Percentiles rank a stretch among this genome's conserved stretches.
Conservation (phyloP, 768 basidiomycete species). For the Lactarius sp. region DNA sequence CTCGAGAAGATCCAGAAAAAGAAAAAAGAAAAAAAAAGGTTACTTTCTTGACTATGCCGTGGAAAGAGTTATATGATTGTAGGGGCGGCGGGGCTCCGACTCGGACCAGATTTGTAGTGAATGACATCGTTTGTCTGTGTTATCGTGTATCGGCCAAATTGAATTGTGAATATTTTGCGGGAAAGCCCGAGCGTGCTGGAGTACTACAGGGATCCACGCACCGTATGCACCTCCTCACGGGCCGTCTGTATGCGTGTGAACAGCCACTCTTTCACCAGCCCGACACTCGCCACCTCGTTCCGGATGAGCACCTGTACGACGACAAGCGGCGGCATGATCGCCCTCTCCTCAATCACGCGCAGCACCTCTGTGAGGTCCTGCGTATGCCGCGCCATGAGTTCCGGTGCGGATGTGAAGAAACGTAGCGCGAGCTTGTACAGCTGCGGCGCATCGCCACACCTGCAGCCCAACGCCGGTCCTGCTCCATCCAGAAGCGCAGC, state of each 20-base stretch:
- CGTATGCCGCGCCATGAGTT: conserved; percentile 64
- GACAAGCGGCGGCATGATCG: conserved; percentile 80
- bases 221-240: conserved; percentile 72
- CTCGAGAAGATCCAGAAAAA: too few relatives aligned
- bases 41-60: too few relatives aligned
- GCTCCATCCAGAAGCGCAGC: conserved; percentile 88
- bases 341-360: conserved; percentile 71
- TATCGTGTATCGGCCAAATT: too few relatives aligned
- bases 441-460: conserved; percentile 52
- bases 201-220: conserved; percentile 31
- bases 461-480: conserved; percentile 38
- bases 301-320: conserved; percentile 85
- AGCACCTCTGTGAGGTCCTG: conserved; percentile 67
- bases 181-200: too few relatives aligned
- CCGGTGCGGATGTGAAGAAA: conserved; percentile 81
- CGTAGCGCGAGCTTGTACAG: conserved; percentile 85
- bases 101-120: too few relatives aligned
- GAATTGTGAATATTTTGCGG: too few relatives aligned
- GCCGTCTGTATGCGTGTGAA: conserved; percentile 70
- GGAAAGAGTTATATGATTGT: too few relatives aligned
- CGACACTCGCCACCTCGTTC: conserved; percentile 87
- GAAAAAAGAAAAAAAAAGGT: too few relatives aligned
- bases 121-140: too few relatives aligned
- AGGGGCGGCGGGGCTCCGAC: too few relatives aligned
- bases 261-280: conserved; percentile 89